These are phyloP conservation scores for Allium fistulosum DNA, from an alignment of 106 monocot genomes.

Conservation along the genomic window DNA sequence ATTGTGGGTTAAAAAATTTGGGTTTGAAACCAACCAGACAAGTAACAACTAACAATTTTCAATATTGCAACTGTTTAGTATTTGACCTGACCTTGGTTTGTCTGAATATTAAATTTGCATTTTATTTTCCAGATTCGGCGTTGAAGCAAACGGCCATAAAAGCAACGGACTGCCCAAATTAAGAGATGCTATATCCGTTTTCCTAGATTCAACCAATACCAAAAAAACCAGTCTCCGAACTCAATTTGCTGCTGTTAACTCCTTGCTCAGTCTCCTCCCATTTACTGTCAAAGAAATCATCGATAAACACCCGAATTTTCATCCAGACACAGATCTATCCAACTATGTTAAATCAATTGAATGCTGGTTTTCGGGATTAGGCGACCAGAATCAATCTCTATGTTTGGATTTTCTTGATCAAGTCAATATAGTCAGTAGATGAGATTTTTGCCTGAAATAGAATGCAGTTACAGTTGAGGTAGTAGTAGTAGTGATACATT, in stretches of 20 bases:
- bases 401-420: constrained; percentile 17
- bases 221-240: constrained; percentile 16
- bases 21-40: too few relatives aligned
- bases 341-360: constrained; percentile 11
- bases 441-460: not conserved
- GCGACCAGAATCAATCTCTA: constrained; percentile 20
- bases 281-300: constrained; percentile 32
- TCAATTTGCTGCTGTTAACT: constrained; percentile 35
- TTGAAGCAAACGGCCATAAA: constrained; percentile 29
- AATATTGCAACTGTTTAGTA: too few relatives aligned
- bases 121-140: constrained; percentile 23
- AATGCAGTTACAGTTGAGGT: too few relatives aligned
- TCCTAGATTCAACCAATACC: constrained; percentile 12
- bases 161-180: constrained; percentile 25
- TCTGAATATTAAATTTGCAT: too few relatives aligned
- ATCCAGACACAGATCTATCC: constrained; percentile 13
- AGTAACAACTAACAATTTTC: too few relatives aligned
- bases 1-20: too few relatives aligned
- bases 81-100: too few relatives aligned
- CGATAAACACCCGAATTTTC: not conserved
- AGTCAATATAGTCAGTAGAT: not conserved
- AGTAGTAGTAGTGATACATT: too few relatives aligned
- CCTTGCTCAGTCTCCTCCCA: constrained; percentile 57
- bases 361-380: constrained; percentile 51
- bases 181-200: constrained; percentile 12